Percentiles rank a stretch among this genome's conserved stretches.
These are phyloP conservation scores for Escovopsis weberi DNA, from an alignment of 2,329 filamentous ascomycete genomes.

Conservation along the genomic window DNA sequence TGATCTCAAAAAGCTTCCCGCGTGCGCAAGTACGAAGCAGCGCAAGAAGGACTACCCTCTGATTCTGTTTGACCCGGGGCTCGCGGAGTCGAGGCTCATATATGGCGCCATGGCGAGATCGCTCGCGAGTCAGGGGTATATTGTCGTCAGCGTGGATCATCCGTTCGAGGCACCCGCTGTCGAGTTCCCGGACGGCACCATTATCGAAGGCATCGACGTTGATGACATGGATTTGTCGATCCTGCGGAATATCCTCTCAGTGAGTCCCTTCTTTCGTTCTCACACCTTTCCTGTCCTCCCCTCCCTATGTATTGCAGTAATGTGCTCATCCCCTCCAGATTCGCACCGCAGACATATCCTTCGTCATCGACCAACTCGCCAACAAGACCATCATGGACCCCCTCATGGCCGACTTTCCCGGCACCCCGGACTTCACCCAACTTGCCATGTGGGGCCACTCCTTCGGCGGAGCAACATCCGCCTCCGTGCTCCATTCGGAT, in stretches of 20 bases:
- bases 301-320: no score
- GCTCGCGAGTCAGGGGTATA: slow-evolving; percentile 30
- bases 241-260: slow-evolving; percentile 10
- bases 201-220: slow-evolving; percentile 12
- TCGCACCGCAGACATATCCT: slow-evolving; percentile 21
- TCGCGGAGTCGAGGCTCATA: slow-evolving; percentile 26
- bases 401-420: slow-evolving; percentile 10
- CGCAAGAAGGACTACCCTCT: slow-evolving; percentile 6
- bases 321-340: slow-evolving; percentile 9
- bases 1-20: slow-evolving; percentile 6
- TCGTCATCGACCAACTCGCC: slow-evolving; percentile 21
- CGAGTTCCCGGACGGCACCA: slow-evolving; percentile 29
- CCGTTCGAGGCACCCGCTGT: slow-evolving; percentile 30
- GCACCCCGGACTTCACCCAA: slow-evolving; percentile 12
- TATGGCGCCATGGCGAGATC: slow-evolving; percentile 29
- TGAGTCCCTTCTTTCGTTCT: slow-evolving; percentile 1
- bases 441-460: slow-evolving; percentile 26
- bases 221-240: slow-evolving; percentile 4
- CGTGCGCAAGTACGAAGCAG: slow-evolving; percentile 1
- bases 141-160: slow-evolving; percentile 34
- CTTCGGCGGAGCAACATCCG: slow-evolving; percentile 23
- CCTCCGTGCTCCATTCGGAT: slow-evolving; percentile 17
- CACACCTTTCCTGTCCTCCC: no score
- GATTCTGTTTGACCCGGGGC: slow-evolving; percentile 30
- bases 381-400: slow-evolving; percentile 7